Percentiles rank a stretch among this genome's conserved stretches.
These are phyloP conservation scores for Chrysoporthe cubensis DNA, from an alignment of 2,329 filamentous ascomycete species.

Conservation along the genomic window DNA sequence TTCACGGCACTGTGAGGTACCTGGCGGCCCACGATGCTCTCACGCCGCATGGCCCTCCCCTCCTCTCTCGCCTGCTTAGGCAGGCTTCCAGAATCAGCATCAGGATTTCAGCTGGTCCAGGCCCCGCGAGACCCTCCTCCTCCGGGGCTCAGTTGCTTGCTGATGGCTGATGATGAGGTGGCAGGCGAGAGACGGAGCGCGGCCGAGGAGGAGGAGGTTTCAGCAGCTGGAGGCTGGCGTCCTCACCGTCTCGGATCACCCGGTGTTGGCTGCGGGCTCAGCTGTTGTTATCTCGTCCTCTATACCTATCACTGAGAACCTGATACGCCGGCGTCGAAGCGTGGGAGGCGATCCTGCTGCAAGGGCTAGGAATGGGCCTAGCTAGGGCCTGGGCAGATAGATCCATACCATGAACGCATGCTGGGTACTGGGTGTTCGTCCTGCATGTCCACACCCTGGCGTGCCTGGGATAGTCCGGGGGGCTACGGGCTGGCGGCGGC, in stretches of 20 bases:
- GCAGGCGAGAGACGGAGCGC: background rate
- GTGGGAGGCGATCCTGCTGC: background rate
- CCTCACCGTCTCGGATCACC: slow-evolving; percentile 13
- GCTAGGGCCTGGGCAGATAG: background rate
- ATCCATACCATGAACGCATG: too few species aligned
- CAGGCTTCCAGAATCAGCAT: background rate
- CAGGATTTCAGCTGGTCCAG: slow-evolving; percentile 1
- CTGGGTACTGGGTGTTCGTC: too few species aligned
- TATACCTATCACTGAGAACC: background rate
- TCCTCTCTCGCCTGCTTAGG: too few species aligned
- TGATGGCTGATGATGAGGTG: slow-evolving; percentile 8
- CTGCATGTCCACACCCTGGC: too few species aligned
- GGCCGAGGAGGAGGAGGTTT: slow-evolving; percentile 12
- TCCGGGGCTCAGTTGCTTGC: background rate
- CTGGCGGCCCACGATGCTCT: background rate
- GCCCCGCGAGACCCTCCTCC: background rate
- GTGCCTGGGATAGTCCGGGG: too few species aligned
- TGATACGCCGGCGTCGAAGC: background rate
- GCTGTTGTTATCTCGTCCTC: background rate
- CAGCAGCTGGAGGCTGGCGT: background rate
- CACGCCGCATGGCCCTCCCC: too few species aligned
- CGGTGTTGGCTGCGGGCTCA: background rate
- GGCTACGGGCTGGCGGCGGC: too few species aligned
- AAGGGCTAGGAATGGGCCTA: background rate
- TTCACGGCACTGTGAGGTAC: slow-evolving; percentile 4